Percentiles rank a stretch among this genome's conserved stretches.
These are phyloP conservation scores for Polytolypa hystricis DNA, from an alignment of 2,329 filamentous ascomycete species.

Conservation along the genomic window DNA sequence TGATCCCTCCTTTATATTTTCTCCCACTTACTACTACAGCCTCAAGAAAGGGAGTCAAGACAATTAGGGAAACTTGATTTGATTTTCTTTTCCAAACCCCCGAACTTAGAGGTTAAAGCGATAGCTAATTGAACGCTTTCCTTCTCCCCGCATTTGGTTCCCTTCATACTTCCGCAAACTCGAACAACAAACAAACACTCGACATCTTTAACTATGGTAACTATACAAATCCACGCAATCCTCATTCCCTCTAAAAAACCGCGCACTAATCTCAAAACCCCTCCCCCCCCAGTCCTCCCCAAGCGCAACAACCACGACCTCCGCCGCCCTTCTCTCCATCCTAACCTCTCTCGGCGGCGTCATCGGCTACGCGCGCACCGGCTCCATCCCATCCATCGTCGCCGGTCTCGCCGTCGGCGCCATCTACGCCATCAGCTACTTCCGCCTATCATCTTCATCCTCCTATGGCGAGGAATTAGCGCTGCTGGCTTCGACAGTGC, in stretches of 20 bases:
- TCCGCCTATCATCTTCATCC: conserved; percentile 64
- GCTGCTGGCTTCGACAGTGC: conserved; percentile 74
- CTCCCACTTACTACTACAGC: no score
- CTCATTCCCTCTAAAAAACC: background rate
- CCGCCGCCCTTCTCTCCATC: conserved; percentile 67
- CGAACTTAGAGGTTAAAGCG: no score
- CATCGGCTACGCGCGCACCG: conserved; percentile 72
- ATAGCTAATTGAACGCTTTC: no score
- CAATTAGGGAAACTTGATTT: no score
- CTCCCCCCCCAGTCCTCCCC: conserved; percentile 8
- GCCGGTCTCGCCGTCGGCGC: conserved; percentile 75
- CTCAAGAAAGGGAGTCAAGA: no score
- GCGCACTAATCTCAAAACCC: background rate
- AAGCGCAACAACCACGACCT: conserved; percentile 33
- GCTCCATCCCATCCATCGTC: conserved; percentile 74
- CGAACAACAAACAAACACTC: no score
- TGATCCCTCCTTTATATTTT: no score
- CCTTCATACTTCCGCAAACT: no score
- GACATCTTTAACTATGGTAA: no score
- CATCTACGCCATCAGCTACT: conserved; percentile 67
- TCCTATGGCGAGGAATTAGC: conserved; percentile 79
- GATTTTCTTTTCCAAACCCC: no score
- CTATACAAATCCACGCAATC: no score
- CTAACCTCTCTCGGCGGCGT: conserved; percentile 81
- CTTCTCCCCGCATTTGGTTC: no score